phyloP scores from a whole-genome alignment of 306 rosid genomes.

The Cyclanthera cordifolia region DNA sequence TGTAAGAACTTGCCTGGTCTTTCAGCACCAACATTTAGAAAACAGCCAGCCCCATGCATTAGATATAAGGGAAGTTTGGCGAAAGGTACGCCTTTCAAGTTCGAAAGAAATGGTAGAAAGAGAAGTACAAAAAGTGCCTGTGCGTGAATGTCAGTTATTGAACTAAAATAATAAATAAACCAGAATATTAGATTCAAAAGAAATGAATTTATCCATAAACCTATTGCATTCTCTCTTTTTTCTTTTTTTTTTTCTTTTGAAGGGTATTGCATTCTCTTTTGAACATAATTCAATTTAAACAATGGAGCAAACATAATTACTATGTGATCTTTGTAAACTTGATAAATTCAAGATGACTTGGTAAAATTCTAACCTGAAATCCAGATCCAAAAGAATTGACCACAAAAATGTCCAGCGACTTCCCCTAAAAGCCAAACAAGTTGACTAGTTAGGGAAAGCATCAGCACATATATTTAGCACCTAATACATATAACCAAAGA shows the following conservation, averaged over 20 bases:
- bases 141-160: constrained; percentile 11
- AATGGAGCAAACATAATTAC: background rate
- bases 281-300: background rate
- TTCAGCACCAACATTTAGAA: constrained; percentile 55
- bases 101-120: constrained; percentile 60
- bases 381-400: constrained; percentile 94
- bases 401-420: constrained; percentile 86
- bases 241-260: no score
- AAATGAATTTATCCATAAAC: background rate
- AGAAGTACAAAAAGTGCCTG: constrained; percentile 74
- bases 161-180: background rate
- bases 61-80: constrained; percentile 65
- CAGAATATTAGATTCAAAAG: background rate
- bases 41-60: constrained; percentile 65
- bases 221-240: background rate
- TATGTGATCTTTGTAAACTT: background rate
- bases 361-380: constrained; percentile 47
- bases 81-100: constrained; percentile 63
- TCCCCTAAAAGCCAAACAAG: constrained; percentile 44
- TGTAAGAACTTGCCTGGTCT: constrained; percentile 31
- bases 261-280: background rate
- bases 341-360: background rate
- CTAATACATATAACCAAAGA: background rate
- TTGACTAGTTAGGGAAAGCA: constrained; percentile 13
- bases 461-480: constrained; percentile 1